Percentiles rank a stretch among this genome's conserved stretches.
These are phyloP conservation scores for Calocera viscosa DNA, from an alignment of 768 basidiomycete species.

Conservation along the genomic window DNA sequence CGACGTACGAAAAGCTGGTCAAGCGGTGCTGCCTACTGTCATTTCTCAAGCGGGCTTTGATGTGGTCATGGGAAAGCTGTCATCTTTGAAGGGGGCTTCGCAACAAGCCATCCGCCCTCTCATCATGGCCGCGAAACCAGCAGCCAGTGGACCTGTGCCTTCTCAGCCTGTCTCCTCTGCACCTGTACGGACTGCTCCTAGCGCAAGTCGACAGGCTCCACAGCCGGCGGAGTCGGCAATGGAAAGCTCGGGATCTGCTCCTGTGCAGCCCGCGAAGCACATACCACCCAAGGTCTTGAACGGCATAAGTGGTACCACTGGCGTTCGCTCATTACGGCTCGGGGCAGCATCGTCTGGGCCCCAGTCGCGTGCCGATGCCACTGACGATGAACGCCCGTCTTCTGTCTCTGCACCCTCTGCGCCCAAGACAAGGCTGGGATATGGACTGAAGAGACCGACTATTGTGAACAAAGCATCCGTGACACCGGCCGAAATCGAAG, in stretches of 20 bases:
- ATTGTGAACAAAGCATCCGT: neutral
- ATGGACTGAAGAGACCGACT: neutral
- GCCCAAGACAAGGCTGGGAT: neutral
- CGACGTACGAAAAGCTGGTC: conserved; percentile 87
- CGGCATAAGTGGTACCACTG: neutral
- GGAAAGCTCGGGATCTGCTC: conserved; percentile 26
- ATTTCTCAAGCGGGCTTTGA: conserved; percentile 69
- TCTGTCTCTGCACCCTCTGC: neutral
- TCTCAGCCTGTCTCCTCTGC: conserved; percentile 7
- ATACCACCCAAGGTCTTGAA: neutral
- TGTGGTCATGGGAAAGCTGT: conserved; percentile 74
- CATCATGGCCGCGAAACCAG: conserved; percentile 58
- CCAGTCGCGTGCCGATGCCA: neutral
- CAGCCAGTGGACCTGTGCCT: conserved; percentile 32
- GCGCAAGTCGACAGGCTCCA: conserved; percentile 12
- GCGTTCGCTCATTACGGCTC: neutral
- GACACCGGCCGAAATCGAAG: neutral
- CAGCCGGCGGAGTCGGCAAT: conserved; percentile 28
- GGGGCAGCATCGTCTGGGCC: neutral
- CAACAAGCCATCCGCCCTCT: conserved; percentile 70
- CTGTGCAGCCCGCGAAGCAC: conserved; percentile 1
- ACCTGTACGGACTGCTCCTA: neutral
- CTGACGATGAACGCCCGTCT: neutral
- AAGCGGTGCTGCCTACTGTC: conserved; percentile 62
- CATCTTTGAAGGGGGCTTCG: conserved; percentile 82